Percentiles rank a stretch among this genome's conserved stretches.
phyloP scores from a whole-genome alignment of 2,329 filamentous ascomycete genomes.

The Aspergillus ruber region DNA sequence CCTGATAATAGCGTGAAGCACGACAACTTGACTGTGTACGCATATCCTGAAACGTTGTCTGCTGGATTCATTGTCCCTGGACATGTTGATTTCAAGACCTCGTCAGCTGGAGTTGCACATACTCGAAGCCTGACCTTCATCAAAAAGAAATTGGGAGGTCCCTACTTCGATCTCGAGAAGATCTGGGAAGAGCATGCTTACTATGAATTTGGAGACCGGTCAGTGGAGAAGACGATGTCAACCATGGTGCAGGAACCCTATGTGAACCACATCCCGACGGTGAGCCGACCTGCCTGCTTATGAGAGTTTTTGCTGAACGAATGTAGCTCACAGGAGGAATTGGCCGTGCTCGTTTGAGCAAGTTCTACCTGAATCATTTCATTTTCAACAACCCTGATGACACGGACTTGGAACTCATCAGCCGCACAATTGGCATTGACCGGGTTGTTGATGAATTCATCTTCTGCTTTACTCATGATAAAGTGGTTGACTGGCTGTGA shows the following conservation, averaged over 20 bases:
- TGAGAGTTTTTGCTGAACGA: not conserved
- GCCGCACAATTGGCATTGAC: conserved; percentile 65
- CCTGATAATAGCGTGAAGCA: not conserved
- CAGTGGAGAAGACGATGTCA: conserved; percentile 67
- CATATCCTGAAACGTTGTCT: conserved; percentile 42
- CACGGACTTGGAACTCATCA: conserved; percentile 61
- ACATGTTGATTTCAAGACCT: conserved; percentile 46
- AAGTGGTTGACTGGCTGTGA: conserved; percentile 63
- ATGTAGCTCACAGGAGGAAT: conserved; percentile 59
- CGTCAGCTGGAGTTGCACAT: conserved; percentile 56
- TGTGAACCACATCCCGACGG: conserved; percentile 69
- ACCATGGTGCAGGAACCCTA: conserved; percentile 76
- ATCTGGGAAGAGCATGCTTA: conserved; percentile 75
- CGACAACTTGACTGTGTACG: conserved; percentile 19
- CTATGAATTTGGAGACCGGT: conserved; percentile 63
- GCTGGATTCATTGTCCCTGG: conserved; percentile 47
- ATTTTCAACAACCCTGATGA: conserved; percentile 67
- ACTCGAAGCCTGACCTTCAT: conserved; percentile 60
- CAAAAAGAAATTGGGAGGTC: conserved; percentile 57
- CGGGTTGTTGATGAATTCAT: conserved; percentile 67
- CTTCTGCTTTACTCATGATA: conserved; percentile 57
- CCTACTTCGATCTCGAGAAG: conserved; percentile 65
- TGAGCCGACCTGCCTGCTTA: conserved; percentile 26
- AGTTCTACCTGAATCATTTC: conserved; percentile 68
- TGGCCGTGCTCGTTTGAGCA: conserved; percentile 55